Evolutionary conservation across 192 early-diverging fungal genomes (phyloP).

Genomic region (Entomortierella parvispora): DNA sequence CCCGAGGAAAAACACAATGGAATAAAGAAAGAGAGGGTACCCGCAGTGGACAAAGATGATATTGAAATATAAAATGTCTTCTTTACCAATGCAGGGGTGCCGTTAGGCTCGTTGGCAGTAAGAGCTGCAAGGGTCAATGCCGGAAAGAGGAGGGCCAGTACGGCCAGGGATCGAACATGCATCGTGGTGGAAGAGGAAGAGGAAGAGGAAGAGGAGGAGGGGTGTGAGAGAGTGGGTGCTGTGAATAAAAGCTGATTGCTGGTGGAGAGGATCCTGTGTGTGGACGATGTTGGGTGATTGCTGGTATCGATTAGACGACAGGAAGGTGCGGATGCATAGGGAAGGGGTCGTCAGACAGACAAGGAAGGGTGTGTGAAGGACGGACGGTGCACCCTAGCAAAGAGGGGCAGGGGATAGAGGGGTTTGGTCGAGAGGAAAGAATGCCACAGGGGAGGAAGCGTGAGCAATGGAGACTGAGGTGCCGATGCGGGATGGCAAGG

Average conservation of each 20-base stretch:
- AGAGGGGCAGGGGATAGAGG: too few relatives aligned
- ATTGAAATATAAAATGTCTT: too few relatives aligned
- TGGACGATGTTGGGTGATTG: neutral
- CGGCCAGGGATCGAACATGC: too few relatives aligned
- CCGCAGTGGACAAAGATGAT: neutral
- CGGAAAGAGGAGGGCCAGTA: neutral
- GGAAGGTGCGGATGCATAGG: too few relatives aligned
- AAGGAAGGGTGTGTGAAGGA: too few relatives aligned
- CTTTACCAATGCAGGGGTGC: neutral
- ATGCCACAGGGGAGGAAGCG: neutral
- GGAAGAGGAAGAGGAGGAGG: neutral
- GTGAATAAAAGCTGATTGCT: neutral
- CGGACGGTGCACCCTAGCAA: too few relatives aligned
- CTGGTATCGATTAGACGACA: too few relatives aligned
- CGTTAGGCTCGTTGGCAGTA: too few relatives aligned
- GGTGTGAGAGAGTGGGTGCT: neutral
- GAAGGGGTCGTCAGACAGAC: too few relatives aligned
- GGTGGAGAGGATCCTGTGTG: constrained; percentile 1
- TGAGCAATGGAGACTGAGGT: neutral
- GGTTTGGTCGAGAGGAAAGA: neutral
- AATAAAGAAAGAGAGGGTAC: too few relatives aligned
- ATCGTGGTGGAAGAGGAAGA: neutral
- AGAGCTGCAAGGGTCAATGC: neutral
- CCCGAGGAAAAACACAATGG: neutral
- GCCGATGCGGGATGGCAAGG: neutral